These are phyloP conservation scores for Silene vulgaris DNA, from an alignment of 179 eudicot genomes.

Conservation along the genomic window DNA sequence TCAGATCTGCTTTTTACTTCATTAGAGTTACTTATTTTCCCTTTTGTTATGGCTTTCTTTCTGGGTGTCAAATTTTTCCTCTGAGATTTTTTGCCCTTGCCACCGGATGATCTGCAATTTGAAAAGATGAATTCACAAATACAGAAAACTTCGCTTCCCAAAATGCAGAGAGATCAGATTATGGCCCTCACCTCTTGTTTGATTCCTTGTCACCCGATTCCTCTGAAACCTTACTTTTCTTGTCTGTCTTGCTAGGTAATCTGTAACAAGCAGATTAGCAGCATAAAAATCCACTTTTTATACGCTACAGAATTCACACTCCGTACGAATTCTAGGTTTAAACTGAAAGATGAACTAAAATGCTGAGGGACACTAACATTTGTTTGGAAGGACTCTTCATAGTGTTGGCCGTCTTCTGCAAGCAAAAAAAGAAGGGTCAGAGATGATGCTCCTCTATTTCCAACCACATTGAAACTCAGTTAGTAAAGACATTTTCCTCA, in stretches of 20 bases:
- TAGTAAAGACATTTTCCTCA: not conserved
- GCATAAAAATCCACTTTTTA: not conserved
- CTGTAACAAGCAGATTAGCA: slow-evolving; percentile 32
- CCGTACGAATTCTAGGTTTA: not conserved
- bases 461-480: slow-evolving; percentile 8
- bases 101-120: slow-evolving; percentile 47
- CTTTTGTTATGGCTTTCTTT: slow-evolving; percentile 34
- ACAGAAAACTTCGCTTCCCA: not conserved
- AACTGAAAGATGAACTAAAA: not conserved
- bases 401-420: slow-evolving; percentile 47
- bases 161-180: not conserved
- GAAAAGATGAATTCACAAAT: slow-evolving; percentile 14
- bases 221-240: slow-evolving; percentile 36
- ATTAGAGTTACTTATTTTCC: slow-evolving; percentile 26
- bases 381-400: slow-evolving; percentile 42
- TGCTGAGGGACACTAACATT: slow-evolving; percentile 47
- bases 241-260: slow-evolving; percentile 38
- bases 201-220: slow-evolving; percentile 34
- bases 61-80: slow-evolving; percentile 38
- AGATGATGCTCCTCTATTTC: slow-evolving; percentile 16
- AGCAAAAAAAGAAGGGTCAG: slow-evolving; percentile 29
- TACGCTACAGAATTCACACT: not conserved
- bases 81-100: slow-evolving; percentile 57
- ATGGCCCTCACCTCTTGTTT: slow-evolving; percentile 41
- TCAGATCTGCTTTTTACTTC: slow-evolving; percentile 42